A percentile compares a stretch with the other conserved stretches of the same genome.
These are phyloP conservation scores for Metschnikowia anglica DNA, from an alignment of 805 yeast species.

Conservation along the genomic window DNA sequence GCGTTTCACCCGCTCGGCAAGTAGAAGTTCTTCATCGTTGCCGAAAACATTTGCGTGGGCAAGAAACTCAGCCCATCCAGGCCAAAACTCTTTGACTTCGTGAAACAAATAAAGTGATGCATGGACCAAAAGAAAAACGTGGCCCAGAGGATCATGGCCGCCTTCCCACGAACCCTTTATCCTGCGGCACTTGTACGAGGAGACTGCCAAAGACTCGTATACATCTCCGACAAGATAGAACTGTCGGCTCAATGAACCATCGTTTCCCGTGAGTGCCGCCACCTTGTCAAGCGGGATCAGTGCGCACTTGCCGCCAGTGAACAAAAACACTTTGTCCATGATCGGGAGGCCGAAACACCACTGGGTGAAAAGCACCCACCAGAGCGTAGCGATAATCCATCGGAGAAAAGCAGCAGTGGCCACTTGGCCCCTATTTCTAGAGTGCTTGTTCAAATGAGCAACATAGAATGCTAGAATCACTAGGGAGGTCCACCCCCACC, in stretches of 20 bases:
- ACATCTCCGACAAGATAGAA: slow-evolving; percentile 9
- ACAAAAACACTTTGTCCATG: slow-evolving; percentile 80
- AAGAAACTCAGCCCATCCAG: slow-evolving; percentile 22
- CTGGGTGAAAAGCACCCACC: slow-evolving; percentile 89
- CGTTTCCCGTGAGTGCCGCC: not conserved
- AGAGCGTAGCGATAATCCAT: slow-evolving; percentile 56
- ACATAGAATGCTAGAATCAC: slow-evolving; percentile 29
- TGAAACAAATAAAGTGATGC: slow-evolving; percentile 63
- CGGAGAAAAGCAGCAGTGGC: slow-evolving; percentile 32
- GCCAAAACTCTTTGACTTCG: slow-evolving; percentile 51
- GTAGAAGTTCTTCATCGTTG: not conserved
- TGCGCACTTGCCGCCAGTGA: slow-evolving; percentile 83
- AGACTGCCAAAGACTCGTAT: slow-evolving; percentile 23
- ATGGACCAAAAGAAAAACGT: slow-evolving; percentile 73
- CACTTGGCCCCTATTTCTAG: slow-evolving; percentile 1
- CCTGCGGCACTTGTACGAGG: slow-evolving; percentile 37
- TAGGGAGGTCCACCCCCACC: slow-evolving; percentile 86
- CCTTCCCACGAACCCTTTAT: slow-evolving; percentile 69
- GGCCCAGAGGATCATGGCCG: slow-evolving; percentile 97
- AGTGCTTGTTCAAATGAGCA: slow-evolving; percentile 7
- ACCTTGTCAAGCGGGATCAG: slow-evolving; percentile 16
- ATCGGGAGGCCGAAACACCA: slow-evolving; percentile 83
- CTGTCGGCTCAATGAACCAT: slow-evolving; percentile 4
- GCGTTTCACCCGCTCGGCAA: not conserved
- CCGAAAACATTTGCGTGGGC: not conserved